Percentiles rank a stretch among this genome's conserved stretches.
phyloP scores from a whole-genome alignment of 345 rosid species.

The Aethionema arabicum region DNA sequence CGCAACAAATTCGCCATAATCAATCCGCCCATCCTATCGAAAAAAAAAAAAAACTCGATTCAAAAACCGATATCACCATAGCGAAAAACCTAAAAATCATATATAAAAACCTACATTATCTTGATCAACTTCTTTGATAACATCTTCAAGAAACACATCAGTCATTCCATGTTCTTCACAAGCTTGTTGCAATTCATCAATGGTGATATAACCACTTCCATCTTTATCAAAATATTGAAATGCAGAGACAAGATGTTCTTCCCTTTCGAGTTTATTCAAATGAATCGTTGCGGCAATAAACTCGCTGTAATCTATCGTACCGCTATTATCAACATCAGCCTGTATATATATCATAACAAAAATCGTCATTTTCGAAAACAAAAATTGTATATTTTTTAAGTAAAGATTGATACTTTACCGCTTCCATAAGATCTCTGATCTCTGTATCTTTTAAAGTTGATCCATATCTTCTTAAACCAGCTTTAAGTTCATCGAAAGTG shows the following conservation, averaged over 20 bases:
- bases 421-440: constrained; percentile 97
- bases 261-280: constrained; percentile 92
- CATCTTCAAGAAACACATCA: constrained; percentile 86
- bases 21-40: constrained; percentile 86
- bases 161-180: constrained; percentile 92
- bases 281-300: constrained; percentile 98
- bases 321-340: constrained; percentile 99
- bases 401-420: constrained; percentile 48
- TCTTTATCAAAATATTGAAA: constrained; percentile 97
- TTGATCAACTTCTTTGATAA: constrained; percentile 96
- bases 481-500: constrained; percentile 97
- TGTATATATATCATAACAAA: constrained; percentile 34
- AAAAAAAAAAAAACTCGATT: not conserved
- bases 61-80: not conserved
- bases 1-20: constrained; percentile 94
- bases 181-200: constrained; percentile 97
- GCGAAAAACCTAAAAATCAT: not conserved
- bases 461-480: constrained; percentile 93
- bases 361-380: not conserved
- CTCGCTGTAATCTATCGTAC: constrained; percentile 96
- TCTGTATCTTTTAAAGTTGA: constrained; percentile 92
- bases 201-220: constrained; percentile 92
- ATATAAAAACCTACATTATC: constrained; percentile 65
- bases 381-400: not conserved
- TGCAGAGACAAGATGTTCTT: constrained; percentile 98